Conservation (phyloP, 495 filamentous ascomycete species). For the Aspergillus asperescens region DNA sequence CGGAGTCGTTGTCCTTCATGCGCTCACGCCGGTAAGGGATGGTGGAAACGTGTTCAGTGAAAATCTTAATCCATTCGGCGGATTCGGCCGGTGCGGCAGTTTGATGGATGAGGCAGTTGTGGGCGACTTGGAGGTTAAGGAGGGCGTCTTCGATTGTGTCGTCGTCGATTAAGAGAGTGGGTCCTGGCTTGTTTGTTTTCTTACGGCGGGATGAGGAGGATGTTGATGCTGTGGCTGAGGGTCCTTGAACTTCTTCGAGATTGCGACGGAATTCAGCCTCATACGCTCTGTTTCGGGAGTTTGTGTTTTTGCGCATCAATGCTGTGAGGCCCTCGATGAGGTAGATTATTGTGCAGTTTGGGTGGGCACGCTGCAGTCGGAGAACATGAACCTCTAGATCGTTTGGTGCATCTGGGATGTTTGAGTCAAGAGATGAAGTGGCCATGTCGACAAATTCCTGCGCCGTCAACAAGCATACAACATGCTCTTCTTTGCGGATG, state of each 20-base stretch:
- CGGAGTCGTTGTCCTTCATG: slow-evolving; percentile 47
- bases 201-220: slow-evolving; percentile 21
- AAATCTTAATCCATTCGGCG: slow-evolving; percentile 70
- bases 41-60: slow-evolving; percentile 76
- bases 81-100: slow-evolving; percentile 58
- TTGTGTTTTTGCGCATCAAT: slow-evolving; percentile 68
- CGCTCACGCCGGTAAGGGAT: slow-evolving; percentile 60
- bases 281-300: slow-evolving; percentile 61
- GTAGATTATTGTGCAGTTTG: slow-evolving; percentile 57
- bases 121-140: slow-evolving; percentile 63
- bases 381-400: slow-evolving; percentile 57
- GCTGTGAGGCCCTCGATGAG: slow-evolving; percentile 66
- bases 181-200: slow-evolving; percentile 40
- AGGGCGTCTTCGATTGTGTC: slow-evolving; percentile 70
- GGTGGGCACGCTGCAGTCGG: slow-evolving; percentile 49
- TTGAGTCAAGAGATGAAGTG: slow-evolving; percentile 28
- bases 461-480: slow-evolving; percentile 61
- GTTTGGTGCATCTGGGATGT: slow-evolving; percentile 7
- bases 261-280: slow-evolving; percentile 59
- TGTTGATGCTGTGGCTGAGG: slow-evolving; percentile 17
- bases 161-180: slow-evolving; percentile 59
- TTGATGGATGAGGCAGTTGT: slow-evolving; percentile 67
- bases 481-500: slow-evolving; percentile 60
- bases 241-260: slow-evolving; percentile 27
- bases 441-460: slow-evolving; percentile 63